Evolutionary conservation across 257 asterid species (phyloP).

Genomic region (Solanum arcanum): DNA sequence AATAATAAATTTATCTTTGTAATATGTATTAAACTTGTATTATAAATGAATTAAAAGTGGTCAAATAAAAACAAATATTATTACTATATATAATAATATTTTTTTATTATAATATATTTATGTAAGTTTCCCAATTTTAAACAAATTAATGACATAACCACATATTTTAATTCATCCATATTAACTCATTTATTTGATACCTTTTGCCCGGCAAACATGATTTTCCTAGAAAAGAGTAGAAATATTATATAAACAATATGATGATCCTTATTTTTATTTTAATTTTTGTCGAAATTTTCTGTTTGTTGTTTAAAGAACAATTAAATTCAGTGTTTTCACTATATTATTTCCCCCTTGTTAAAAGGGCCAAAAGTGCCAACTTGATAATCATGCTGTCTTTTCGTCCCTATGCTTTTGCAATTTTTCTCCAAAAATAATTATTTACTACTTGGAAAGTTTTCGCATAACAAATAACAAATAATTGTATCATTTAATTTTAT

Average conservation of each 20-base stretch:
- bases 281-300: no score
- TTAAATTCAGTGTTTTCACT: background rate
- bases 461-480: no score
- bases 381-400: background rate
- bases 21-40: no score
- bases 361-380: background rate
- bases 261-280: background rate
- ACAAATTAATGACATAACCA: no score
- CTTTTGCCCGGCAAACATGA: background rate
- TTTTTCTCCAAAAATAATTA: background rate
- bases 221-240: background rate
- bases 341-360: background rate
- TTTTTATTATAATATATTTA: no score
- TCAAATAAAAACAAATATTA: no score
- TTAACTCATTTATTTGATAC: no score
- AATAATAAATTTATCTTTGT: no score
- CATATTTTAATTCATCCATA: no score
- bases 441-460: background rate
- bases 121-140: no score
- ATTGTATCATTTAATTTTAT: no score
- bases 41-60: no score
- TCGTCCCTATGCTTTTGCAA: background rate
- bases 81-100: accelerated
- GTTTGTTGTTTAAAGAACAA: background rate
- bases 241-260: background rate